Conservation (phyloP, 768 basidiomycete genomes). For the Suillus subaureus region DNA sequence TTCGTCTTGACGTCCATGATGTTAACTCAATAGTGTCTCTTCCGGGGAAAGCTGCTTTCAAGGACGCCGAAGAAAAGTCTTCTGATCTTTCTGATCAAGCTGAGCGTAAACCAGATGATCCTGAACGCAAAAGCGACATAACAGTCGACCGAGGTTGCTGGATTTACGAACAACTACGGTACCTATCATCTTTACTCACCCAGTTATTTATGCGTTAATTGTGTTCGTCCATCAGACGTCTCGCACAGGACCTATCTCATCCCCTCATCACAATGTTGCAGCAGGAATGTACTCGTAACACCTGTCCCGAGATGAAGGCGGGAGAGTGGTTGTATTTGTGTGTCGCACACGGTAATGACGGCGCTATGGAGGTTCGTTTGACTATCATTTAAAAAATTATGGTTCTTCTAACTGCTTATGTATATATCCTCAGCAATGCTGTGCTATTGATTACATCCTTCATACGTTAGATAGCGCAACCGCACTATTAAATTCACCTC, state of each 20-base stretch:
- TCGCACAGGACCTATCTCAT: conserved; percentile 85
- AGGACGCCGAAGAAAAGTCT: conserved; percentile 27
- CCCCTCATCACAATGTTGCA: conserved; percentile 85
- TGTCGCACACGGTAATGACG: conserved; percentile 90
- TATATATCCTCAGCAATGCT: conserved; percentile 69
- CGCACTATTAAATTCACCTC: conserved; percentile 85
- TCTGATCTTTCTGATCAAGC: conserved; percentile 30
- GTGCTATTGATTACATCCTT: conserved; percentile 94
- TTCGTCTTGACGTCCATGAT: conserved; percentile 86
- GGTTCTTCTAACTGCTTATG: conserved; percentile 5
- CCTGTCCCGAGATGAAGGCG: conserved; percentile 99
- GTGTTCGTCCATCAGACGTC: conserved; percentile 51
- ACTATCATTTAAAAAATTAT: conserved; percentile 1
- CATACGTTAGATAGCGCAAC: conserved; percentile 95
- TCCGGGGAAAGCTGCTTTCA: conserved; percentile 51
- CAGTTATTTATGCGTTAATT: conserved; percentile 6
- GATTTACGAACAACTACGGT: conserved; percentile 75
- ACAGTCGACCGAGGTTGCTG: conserved; percentile 82
- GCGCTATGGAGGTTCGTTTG: conserved; percentile 74
- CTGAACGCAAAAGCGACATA: conserved; percentile 45
- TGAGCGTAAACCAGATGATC: conserved; percentile 33
- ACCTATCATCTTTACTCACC: conserved; percentile 13
- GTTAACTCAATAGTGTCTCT: conserved; percentile 79
- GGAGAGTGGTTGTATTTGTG: conserved; percentile 97
- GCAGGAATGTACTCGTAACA: conserved; percentile 80